phyloP scores from a whole-genome alignment of 106 monocot genomes.

The Allium sativum region DNA sequence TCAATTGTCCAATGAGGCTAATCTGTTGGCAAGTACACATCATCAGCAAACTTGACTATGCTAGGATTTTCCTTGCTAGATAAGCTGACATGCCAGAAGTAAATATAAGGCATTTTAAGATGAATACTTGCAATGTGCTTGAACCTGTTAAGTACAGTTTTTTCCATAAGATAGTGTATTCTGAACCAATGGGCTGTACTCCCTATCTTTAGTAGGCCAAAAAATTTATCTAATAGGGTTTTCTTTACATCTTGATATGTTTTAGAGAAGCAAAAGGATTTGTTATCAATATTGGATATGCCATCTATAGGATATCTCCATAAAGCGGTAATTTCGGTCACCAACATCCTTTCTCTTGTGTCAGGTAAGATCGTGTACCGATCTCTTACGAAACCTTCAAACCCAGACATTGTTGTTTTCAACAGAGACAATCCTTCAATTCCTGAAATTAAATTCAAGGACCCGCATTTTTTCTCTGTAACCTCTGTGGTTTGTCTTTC shows the following conservation, averaged over 20 bases:
- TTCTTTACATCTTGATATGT: conserved; percentile 53
- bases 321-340: conserved; percentile 72
- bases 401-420: conserved; percentile 93
- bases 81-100: conserved; percentile 81
- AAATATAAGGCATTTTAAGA: conserved; percentile 82
- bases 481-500: conserved; percentile 76
- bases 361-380: conserved; percentile 74
- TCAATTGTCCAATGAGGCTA: conserved; percentile 93
- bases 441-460: conserved; percentile 60
- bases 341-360: conserved; percentile 86
- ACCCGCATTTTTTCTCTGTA: conserved; percentile 52
- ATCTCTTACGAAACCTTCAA: conserved; percentile 88
- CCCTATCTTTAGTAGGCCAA: conserved; percentile 44
- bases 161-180: conserved; percentile 83
- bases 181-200: conserved; percentile 94
- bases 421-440: conserved; percentile 68
- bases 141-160: conserved; percentile 68
- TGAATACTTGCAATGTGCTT: conserved; percentile 46
- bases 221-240: conserved; percentile 57
- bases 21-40: conserved; percentile 73
- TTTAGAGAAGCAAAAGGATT: conserved; percentile 52
- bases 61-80: conserved; percentile 51
- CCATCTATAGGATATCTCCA: conserved; percentile 72
- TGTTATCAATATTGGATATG: conserved; percentile 36
- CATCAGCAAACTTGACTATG: conserved; percentile 84